Conservation (phyloP, 768 basidiomycete species). For the Chalciporus pseudorubinellus region DNA sequence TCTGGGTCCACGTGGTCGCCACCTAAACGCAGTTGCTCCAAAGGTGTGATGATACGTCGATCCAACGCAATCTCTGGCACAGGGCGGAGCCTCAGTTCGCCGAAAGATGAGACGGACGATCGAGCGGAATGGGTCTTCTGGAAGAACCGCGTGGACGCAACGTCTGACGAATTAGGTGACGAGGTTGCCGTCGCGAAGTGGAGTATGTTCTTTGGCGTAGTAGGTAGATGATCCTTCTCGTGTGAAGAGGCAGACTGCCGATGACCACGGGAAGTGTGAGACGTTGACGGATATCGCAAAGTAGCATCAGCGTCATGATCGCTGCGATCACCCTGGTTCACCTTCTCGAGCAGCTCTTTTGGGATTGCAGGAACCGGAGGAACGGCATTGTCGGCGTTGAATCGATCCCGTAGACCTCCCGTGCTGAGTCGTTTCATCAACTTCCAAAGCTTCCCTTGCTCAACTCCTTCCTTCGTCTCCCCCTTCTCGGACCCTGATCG, state of each 20-base stretch:
- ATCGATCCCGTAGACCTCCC: conserved; percentile 57
- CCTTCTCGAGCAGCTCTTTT: conserved; percentile 34
- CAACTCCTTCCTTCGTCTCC: conserved; percentile 11
- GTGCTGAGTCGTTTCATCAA: conserved; percentile 70
- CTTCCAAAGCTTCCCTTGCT: conserved; percentile 57
- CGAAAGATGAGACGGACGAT: conserved; percentile 59
- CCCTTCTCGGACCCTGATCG: conserved; percentile 16
- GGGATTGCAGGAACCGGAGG: conserved; percentile 66
- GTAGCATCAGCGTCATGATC: neutral
- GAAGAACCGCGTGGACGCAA: conserved; percentile 54
- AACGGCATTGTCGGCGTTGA: conserved; percentile 24
- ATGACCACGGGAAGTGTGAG: conserved; percentile 4
- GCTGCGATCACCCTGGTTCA: conserved; percentile 2
- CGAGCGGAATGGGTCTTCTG: conserved; percentile 44
- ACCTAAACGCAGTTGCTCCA: conserved; percentile 47
- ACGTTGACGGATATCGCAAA: conserved; percentile 1
- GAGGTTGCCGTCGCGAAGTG: conserved; percentile 57
- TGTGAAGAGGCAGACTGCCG: neutral
- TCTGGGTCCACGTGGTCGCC: conserved; percentile 16
- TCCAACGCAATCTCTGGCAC: conserved; percentile 32
- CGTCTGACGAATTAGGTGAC: conserved; percentile 59
- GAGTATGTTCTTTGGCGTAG: conserved; percentile 23
- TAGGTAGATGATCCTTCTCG: conserved; percentile 5
- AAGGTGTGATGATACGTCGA: conserved; percentile 55
- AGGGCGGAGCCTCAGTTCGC: conserved; percentile 40